Evolutionary conservation across 768 basidiomycete genomes (phyloP).

Genomic region (Arthromyces matolae): DNA sequence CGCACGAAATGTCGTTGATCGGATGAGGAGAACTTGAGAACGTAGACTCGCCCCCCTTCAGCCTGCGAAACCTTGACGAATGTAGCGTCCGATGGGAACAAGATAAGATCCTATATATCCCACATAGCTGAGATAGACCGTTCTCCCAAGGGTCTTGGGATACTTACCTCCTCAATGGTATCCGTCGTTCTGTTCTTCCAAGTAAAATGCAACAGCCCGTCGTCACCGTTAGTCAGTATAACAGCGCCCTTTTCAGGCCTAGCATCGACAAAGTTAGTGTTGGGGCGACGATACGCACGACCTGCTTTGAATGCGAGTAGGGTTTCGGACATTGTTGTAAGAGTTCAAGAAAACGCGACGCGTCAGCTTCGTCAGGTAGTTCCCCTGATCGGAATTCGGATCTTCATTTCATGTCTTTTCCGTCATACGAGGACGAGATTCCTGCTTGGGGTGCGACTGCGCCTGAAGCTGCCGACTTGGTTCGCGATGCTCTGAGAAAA

Average conservation of each 20-base stretch:
- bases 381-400: conserved; percentile 24
- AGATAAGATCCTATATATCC: conserved; percentile 66
- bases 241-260: conserved; percentile 71
- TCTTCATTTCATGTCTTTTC: conserved; percentile 40
- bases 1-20: conserved; percentile 89
- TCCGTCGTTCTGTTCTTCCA: conserved; percentile 74
- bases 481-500: conserved; percentile 74
- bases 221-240: conserved; percentile 63
- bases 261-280: conserved; percentile 66
- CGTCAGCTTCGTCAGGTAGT: conserved; percentile 39
- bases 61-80: conserved; percentile 74
- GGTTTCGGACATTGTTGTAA: conserved; percentile 26
- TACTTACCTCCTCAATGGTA: conserved; percentile 56
- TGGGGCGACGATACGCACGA: conserved; percentile 65
- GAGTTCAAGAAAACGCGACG: conserved; percentile 31
- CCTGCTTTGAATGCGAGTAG: conserved; percentile 67
- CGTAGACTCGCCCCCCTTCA: conserved; percentile 65
- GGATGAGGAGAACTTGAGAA: conserved; percentile 89
- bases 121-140: conserved; percentile 1
- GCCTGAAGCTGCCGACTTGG: conserved; percentile 50
- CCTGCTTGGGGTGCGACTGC: conserved; percentile 49
- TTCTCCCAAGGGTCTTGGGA: background rate
- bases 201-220: conserved; percentile 72
- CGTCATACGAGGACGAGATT: conserved; percentile 38
- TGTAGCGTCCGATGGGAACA: conserved; percentile 83